Evolutionary conservation across 2,329 filamentous ascomycete species (phyloP).

Genomic region (Sordariomycetes sp.): DNA sequence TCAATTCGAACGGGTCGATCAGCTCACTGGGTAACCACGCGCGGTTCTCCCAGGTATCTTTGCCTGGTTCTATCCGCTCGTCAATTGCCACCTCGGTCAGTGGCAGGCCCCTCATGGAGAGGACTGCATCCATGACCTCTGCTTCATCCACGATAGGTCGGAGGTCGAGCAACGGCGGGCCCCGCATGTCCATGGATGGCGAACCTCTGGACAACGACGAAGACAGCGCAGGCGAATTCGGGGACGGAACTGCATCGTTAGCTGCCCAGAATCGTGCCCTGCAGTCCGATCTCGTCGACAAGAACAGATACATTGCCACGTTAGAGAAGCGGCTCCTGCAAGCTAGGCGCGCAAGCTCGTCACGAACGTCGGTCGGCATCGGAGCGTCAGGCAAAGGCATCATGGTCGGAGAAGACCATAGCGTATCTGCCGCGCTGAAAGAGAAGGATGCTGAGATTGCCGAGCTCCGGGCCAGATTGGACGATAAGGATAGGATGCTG

Average conservation of each 20-base stretch:
- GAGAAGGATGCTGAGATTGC: constrained; percentile 92
- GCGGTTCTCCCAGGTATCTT: constrained; percentile 50
- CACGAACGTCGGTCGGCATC: constrained; percentile 71
- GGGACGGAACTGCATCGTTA: constrained; percentile 75
- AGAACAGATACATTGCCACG: constrained; percentile 92
- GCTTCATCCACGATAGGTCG: constrained; percentile 49
- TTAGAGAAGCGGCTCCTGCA: constrained; percentile 88
- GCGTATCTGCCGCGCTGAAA: constrained; percentile 60
- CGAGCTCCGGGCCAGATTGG: constrained; percentile 77
- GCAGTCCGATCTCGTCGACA: constrained; percentile 91
- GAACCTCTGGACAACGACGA: constrained; percentile 47
- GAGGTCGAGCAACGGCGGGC: constrained; percentile 32
- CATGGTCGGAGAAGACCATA: constrained; percentile 71
- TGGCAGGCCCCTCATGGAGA: constrained; percentile 43
- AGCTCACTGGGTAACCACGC: constrained; percentile 56
- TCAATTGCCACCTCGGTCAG: constrained; percentile 57
- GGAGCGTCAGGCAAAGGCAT: constrained; percentile 47
- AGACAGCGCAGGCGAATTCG: constrained; percentile 70
- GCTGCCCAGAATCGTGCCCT: constrained; percentile 83
- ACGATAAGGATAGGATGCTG: constrained; percentile 94
- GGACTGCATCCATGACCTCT: constrained; percentile 60
- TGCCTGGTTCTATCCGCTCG: constrained; percentile 52
- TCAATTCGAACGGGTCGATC: constrained; percentile 69
- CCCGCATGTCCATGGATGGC: constrained; percentile 31
- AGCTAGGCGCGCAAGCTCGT: constrained; percentile 81